Evolutionary conservation across 2,329 filamentous ascomycete species (phyloP), one percentile per base, ranked within the genome.

Genomic region (Talaromyces sp.): DNA sequence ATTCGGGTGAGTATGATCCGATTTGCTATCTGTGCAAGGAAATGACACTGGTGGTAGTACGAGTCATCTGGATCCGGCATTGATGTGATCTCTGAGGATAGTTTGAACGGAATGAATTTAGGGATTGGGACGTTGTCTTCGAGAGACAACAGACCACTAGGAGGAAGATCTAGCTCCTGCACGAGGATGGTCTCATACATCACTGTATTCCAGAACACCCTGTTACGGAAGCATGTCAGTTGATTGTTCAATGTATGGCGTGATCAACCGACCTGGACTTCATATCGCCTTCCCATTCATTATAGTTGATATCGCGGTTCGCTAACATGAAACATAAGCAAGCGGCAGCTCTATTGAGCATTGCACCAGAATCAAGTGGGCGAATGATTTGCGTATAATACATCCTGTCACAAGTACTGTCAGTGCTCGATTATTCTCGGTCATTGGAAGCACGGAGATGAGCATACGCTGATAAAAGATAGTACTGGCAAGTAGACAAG

Each of bases 171-270:
- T 11, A 84, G 72, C 64, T 84, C 82, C 69, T 84, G 82, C 0
- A 81, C 81, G 12, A 84, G 78, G 59, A 84, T 82, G 1, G 81
- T 82, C 66, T 84, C 82, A 66, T 83, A 82, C 81, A 84, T 83
- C 50, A 83, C 73, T 16, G 80, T 81, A 62, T 80, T 83, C 82
- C 82, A 84, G 65, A 83, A 84, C 1, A 84, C 75, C 18, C 82
- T 63, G 33, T 18, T 28, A 6, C n/a, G 6, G 16, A n/a, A 25
- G 31, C 2, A 25, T 40, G 39, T 63, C 48, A 63, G 62, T n/a
- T 42, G 8, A 8, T 5, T 14, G 12, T 46, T 31, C 9, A 16
- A 25, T 8, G 6, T 14, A 5, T 9, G n/a, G 3, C 11, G 9
- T 25, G 5, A 9, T 25, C 12, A 18, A 23, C 39, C 12, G 50